A percentile compares a stretch with the other conserved stretches of the same genome.
phyloP scores from a whole-genome alignment of 352 stramenopile genomes.

The Elongisporangium anandrum region DNA sequence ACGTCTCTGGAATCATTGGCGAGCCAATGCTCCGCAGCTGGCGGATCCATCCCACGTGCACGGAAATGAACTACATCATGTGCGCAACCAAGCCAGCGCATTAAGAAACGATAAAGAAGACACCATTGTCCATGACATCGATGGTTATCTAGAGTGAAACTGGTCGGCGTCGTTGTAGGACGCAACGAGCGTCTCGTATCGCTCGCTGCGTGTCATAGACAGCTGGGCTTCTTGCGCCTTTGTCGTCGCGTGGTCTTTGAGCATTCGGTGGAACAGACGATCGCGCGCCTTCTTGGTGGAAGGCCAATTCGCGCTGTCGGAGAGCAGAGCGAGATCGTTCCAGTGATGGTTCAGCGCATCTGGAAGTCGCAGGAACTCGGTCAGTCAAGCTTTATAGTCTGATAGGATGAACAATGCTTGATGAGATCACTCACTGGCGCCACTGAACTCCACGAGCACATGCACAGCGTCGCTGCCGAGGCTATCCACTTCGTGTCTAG shows the following conservation, averaged over 20 bases:
- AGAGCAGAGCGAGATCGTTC: conserved; percentile 45
- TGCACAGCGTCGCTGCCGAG: conserved; percentile 20
- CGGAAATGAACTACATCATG: conserved; percentile 82
- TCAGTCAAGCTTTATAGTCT: neutral
- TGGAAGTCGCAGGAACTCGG: conserved; percentile 9
- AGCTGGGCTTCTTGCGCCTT: conserved; percentile 38
- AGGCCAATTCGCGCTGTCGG: conserved; percentile 52
- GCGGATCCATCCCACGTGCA: conserved; percentile 69
- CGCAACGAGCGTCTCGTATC: conserved; percentile 41
- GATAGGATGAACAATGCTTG: conserved; percentile 1
- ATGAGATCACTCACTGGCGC: conserved; percentile 41
- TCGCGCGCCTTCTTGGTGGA: conserved; percentile 32
- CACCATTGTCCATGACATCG: neutral
- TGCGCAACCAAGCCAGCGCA: conserved; percentile 59
- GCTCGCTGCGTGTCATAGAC: conserved; percentile 39
- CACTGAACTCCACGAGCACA: conserved; percentile 56
- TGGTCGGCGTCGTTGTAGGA: conserved; percentile 13
- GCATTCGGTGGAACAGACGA: conserved; percentile 60
- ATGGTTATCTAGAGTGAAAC: neutral
- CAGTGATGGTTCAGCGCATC: conserved; percentile 61
- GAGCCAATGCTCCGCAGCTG: conserved; percentile 71
- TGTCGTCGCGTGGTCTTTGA: conserved; percentile 55
- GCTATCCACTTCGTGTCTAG: conserved; percentile 8
- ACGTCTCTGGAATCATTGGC: conserved; percentile 77
- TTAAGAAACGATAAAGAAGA: neutral